These are phyloP conservation scores for Juglanconis sp. DNA, from an alignment of 2,329 filamentous ascomycete genomes.

Conservation along the genomic window DNA sequence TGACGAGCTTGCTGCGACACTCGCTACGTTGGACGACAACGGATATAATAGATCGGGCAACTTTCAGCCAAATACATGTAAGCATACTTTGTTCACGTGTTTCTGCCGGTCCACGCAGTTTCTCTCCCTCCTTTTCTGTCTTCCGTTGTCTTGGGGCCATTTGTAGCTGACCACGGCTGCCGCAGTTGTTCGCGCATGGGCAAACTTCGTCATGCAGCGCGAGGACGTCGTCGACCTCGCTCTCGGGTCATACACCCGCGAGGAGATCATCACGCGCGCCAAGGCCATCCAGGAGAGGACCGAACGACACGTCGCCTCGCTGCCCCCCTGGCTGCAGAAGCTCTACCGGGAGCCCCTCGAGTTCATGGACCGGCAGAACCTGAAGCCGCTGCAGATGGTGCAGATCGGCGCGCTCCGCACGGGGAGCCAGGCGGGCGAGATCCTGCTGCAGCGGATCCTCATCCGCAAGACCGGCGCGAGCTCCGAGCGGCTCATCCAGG, in stretches of 20 bases:
- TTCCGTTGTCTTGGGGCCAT: neutral
- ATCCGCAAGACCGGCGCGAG: slow-evolving; percentile 32
- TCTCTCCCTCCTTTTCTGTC: neutral
- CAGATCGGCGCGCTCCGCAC: slow-evolving; percentile 23
- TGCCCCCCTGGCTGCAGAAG: slow-evolving; percentile 25
- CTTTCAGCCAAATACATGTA: slow-evolving; percentile 21
- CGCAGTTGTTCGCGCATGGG: slow-evolving; percentile 22
- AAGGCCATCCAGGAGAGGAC: slow-evolving; percentile 18
- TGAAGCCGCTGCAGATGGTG: slow-evolving; percentile 11
- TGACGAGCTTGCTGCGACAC: slow-evolving; percentile 24
- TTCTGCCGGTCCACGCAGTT: neutral
- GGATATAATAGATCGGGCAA: slow-evolving; percentile 26
- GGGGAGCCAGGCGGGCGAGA: slow-evolving; percentile 18
- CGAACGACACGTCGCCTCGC: slow-evolving; percentile 23
- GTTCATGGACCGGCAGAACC: slow-evolving; percentile 22
- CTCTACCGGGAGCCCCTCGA: slow-evolving; percentile 20
- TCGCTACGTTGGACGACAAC: slow-evolving; percentile 26
- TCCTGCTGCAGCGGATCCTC: slow-evolving; percentile 22
- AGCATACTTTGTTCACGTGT: neutral
- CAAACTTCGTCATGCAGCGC: slow-evolving; percentile 24
- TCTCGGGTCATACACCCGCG: slow-evolving; percentile 27
- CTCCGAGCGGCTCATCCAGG: slow-evolving; percentile 29
- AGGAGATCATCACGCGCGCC: slow-evolving; percentile 25
- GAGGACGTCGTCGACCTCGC: slow-evolving; percentile 35
- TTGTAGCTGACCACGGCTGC: neutral